Evolutionary conservation across 345 rosid species (phyloP).

Genomic region (Acer saccharum): DNA sequence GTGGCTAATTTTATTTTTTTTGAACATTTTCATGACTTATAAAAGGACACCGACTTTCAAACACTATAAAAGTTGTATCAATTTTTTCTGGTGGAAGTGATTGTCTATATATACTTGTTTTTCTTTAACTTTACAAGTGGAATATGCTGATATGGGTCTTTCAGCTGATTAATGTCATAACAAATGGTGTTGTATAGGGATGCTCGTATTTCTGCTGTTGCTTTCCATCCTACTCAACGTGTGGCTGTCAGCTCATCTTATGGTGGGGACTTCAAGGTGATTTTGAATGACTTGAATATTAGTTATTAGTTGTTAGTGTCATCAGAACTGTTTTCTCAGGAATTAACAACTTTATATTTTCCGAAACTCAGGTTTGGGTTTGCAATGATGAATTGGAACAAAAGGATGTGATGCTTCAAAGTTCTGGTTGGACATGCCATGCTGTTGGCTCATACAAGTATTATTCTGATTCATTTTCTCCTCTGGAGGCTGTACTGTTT

Average conservation of each 20-base stretch:
- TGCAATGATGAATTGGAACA: slow-evolving; percentile 46
- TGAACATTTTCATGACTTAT: too few species aligned
- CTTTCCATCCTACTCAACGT: slow-evolving; percentile 67
- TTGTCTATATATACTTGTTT: not conserved
- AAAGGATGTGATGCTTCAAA: slow-evolving; percentile 39
- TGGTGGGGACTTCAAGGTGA: slow-evolving; percentile 97
- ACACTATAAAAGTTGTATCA: too few species aligned
- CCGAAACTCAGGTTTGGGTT: slow-evolving; percentile 69
- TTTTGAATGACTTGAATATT: slow-evolving; percentile 1
- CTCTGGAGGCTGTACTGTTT: not conserved
- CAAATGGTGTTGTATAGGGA: slow-evolving; percentile 50
- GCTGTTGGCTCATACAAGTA: slow-evolving; percentile 95
- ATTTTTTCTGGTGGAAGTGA: not conserved
- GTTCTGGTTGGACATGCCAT: slow-evolving; percentile 81
- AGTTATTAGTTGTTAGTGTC: not conserved
- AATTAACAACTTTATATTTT: slow-evolving; percentile 9
- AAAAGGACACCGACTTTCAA: too few species aligned
- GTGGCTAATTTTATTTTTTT: not conserved
- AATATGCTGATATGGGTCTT: not conserved
- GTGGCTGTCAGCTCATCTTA: slow-evolving; percentile 85
- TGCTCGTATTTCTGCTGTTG: slow-evolving; percentile 73
- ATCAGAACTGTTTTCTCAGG: not conserved
- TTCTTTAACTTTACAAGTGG: not conserved
- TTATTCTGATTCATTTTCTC: slow-evolving; percentile 19
- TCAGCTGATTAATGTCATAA: not conserved